Evolutionary conservation across 192 early-diverging fungal species (phyloP).

Genomic region (Dispira parvispora): DNA sequence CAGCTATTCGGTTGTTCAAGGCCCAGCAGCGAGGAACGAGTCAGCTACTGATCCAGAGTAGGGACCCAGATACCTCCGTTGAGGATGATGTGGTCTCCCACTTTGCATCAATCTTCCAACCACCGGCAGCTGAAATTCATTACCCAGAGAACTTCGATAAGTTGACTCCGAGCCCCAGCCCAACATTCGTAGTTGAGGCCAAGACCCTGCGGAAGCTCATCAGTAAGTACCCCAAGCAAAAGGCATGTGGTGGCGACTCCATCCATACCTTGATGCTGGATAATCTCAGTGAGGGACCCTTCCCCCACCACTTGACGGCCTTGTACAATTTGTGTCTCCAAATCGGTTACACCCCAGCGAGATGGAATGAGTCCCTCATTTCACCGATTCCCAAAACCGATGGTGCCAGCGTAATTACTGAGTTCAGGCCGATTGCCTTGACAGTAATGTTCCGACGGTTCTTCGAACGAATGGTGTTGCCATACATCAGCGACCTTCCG

Average conservation of each 20-base stretch:
- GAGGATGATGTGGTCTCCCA: not conserved
- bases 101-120: not conserved
- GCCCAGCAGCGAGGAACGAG: not conserved
- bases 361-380: not conserved
- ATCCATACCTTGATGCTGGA: not conserved
- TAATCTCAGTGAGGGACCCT: not conserved
- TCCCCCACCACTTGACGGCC: not conserved
- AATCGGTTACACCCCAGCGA: not conserved
- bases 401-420: not conserved
- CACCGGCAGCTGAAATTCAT: not conserved
- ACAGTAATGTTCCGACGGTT: not conserved
- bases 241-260: not conserved
- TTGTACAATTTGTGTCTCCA: not conserved
- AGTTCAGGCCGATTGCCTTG: not conserved
- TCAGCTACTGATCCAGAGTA: not conserved
- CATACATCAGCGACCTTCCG: not conserved
- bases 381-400: not conserved
- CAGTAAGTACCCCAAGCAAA: not conserved
- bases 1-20: not conserved
- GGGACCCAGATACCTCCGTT: not conserved
- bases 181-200: not conserved
- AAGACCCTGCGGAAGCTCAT: not conserved
- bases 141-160: not conserved
- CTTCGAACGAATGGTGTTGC: not conserved
- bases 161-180: not conserved